These are phyloP conservation scores for Hypoxylon sp. DNA, from an alignment of 2,329 filamentous ascomycete species.

Conservation along the genomic window DNA sequence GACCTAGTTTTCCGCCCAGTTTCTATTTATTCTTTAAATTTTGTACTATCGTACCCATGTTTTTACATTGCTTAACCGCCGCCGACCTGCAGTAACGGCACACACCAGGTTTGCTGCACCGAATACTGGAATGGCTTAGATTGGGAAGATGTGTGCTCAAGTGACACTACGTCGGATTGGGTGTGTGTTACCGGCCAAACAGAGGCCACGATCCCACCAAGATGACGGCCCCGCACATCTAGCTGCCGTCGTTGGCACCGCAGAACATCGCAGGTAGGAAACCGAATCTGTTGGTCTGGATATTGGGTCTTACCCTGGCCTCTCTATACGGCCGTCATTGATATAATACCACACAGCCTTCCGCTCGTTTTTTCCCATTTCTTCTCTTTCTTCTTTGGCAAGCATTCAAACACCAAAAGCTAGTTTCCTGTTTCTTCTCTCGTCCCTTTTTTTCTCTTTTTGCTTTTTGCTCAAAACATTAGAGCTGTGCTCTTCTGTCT, in stretches of 20 bases:
- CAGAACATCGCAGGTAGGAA: constrained; percentile 43
- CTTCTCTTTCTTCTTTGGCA: constrained; percentile 74
- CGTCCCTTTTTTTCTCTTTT: constrained; percentile 58
- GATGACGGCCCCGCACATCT: constrained; percentile 46
- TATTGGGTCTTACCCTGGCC: constrained; percentile 52
- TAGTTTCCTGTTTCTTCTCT: constrained; percentile 67
- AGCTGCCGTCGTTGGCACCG: constrained; percentile 44
- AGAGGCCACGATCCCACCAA: constrained; percentile 42
- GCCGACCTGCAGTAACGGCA: constrained; percentile 57
- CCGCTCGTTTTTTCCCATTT: constrained; percentile 58
- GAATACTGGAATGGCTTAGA: constrained; percentile 48
- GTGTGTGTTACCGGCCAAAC: constrained; percentile 49
- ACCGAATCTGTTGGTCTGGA: constrained; percentile 42
- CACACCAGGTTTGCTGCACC: constrained; percentile 48
- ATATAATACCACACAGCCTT: constrained; percentile 61
- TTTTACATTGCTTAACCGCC: constrained; percentile 59
- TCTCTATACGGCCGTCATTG: constrained; percentile 54
- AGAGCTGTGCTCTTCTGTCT: constrained; percentile 68
- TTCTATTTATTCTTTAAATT: constrained; percentile 48
- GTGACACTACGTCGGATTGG: constrained; percentile 48
- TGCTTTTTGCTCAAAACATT: constrained; percentile 52
- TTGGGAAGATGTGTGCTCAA: constrained; percentile 43
- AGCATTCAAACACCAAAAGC: constrained; percentile 71
- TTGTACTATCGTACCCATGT: constrained; percentile 44
- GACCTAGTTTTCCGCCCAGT: constrained; percentile 44